phyloP scores from a whole-genome alignment of 768 basidiomycete species.

The Trametes cinnabarina region DNA sequence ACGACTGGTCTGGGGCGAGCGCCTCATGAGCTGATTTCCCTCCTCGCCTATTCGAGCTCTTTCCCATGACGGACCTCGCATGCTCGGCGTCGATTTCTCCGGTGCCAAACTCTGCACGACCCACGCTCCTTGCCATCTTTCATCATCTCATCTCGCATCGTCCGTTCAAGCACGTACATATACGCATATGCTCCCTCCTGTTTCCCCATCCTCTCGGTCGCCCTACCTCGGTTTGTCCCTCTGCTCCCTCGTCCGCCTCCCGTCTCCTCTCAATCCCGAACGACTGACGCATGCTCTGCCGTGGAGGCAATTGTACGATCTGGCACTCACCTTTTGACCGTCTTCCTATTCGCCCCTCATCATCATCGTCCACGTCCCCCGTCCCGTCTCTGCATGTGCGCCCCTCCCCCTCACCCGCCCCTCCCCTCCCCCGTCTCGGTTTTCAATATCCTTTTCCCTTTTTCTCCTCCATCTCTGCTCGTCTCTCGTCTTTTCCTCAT shows the following conservation, averaged over 20 bases:
- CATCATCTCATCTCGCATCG: background rate
- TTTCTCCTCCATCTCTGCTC: background rate
- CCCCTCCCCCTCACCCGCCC: too few relatives aligned
- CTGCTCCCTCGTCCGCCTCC: background rate
- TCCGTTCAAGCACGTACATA: conserved; percentile 7
- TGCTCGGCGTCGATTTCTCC: background rate
- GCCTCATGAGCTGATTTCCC: conserved; percentile 59
- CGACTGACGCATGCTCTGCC: too few relatives aligned
- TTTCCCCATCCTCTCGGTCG: background rate
- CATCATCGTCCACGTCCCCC: too few relatives aligned
- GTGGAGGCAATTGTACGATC: too few relatives aligned
- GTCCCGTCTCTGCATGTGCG: too few relatives aligned
- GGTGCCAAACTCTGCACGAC: background rate
- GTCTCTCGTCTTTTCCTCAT: background rate
- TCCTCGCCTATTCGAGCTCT: background rate
- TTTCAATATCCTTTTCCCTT: too few relatives aligned
- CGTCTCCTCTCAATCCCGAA: background rate
- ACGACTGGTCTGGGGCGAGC: conserved; percentile 76
- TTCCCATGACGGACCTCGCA: background rate
- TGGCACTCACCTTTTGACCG: too few relatives aligned
- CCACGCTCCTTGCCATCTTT: background rate
- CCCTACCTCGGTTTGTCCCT: background rate
- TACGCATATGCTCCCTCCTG: background rate
- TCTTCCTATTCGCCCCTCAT: too few relatives aligned
- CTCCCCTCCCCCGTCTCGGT: too few relatives aligned